Base-by-base conservation (phyloP, 176 grass and related monocot species). In the Musa troglodytarum region DNA sequence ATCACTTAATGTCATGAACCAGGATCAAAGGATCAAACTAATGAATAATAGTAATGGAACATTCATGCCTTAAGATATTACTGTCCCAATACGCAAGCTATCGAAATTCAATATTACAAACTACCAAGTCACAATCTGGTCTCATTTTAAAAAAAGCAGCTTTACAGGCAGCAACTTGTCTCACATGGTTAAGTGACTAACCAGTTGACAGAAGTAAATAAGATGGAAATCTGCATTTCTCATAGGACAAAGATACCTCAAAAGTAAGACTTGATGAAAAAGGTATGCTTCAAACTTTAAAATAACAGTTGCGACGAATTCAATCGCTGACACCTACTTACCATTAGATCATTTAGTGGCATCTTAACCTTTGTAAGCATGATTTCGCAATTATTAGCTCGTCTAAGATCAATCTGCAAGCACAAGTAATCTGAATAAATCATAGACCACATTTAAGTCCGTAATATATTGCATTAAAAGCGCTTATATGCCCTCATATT, bases 301-400 rank as follows among this genome's bases (percentile, higher is more conserved):
- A n/a, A 8, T 50, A 50, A 19, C 34, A 51, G 49, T 3, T 10
- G 17, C 29, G 24, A 56, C 14, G 3, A 74, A 28, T 56, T 29
- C 28, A 64, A 75, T 66, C 59, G 52, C 70, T 12, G 3, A 22
- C 57, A 66, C 75, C 49, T 71, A 22, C 76, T 89, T 82, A 98
- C 95, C 90, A 98, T 87, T 79, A 98, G 75, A 64, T 98, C 95
- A 63, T 91, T 74, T 73, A 98, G 66, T 52, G 95, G 95, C 88
- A 98, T 98, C 92, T 98, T 98, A 72, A 98, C 90, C 85, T 98
- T 91, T 80, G 90, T 98, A 83, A 98, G 95, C 95, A 98, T 98
- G 57, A 98, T 98, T 88, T 84, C 90, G 84, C 95, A 98, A 84
- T 98, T 98, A 77, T 98, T 98, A 66, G 95, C 90, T 73, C 76